Conservation (phyloP, 352 stramenopile species). For the Phytophthora kernoviae region DNA sequence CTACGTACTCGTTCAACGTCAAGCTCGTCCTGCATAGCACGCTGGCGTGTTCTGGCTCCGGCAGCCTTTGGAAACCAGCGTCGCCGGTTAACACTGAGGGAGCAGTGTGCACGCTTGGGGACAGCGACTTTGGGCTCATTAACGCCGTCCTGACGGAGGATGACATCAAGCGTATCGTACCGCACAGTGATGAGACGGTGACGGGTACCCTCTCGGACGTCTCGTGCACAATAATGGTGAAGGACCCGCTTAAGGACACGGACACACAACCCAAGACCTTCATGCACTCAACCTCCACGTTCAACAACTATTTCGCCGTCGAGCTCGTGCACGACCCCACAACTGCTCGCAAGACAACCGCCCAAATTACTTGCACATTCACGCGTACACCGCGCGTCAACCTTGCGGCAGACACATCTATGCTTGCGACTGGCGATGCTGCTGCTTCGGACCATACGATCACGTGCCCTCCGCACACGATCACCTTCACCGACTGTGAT, state of each 20-base stretch:
- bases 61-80: slow-evolving; percentile 2
- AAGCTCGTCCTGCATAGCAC: slow-evolving; percentile 42
- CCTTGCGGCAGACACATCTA: too few species aligned
- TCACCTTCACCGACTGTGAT: slow-evolving; percentile 60
- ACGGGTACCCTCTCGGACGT: slow-evolving; percentile 3
- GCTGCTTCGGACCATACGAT: slow-evolving; percentile 15
- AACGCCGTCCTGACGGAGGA: slow-evolving; percentile 8
- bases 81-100: not conserved
- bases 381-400: slow-evolving; percentile 10
- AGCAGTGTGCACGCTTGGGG: slow-evolving; percentile 17
- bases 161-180: slow-evolving; percentile 7
- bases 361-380: slow-evolving; percentile 49
- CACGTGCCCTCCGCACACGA: slow-evolving; percentile 33
- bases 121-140: slow-evolving; percentile 29
- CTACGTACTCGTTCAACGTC: slow-evolving; percentile 33
- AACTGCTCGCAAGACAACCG: slow-evolving; percentile 37
- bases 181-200: not conserved
- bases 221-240: slow-evolving; percentile 10
- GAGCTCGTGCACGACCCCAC: slow-evolving; percentile 46
- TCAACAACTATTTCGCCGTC: slow-evolving; percentile 42
- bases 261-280: not conserved
- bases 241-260: not conserved
- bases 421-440: not conserved
- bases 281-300: not conserved
- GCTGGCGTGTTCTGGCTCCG: slow-evolving; percentile 15